A percentile compares a stretch with the other conserved stretches of the same genome.
Evolutionary conservation across 2,329 filamentous ascomycete genomes (phyloP).

Genomic region (Colletotrichum siamense): DNA sequence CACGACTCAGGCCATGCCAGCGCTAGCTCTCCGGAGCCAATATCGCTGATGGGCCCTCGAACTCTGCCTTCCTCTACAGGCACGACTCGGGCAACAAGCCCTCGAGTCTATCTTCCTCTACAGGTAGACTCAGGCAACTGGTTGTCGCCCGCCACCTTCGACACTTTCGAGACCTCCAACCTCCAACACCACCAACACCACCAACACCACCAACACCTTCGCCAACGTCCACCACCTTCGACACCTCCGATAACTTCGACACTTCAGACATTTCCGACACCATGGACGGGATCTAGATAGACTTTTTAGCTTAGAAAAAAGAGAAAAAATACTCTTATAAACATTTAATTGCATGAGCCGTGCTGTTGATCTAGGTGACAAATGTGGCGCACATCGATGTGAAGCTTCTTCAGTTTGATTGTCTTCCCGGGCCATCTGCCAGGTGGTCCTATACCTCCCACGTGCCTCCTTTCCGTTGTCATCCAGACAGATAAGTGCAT

Average conservation of each 20-base stretch:
- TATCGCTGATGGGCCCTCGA: neutral
- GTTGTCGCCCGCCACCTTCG: neutral
- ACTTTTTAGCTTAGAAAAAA: neutral
- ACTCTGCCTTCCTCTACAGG: neutral
- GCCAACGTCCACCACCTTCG: neutral
- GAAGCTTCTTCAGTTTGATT: neutral
- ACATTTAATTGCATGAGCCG: neutral
- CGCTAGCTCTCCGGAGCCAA: neutral
- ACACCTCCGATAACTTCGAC: neutral
- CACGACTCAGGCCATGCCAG: neutral
- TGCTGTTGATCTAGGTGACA: neutral
- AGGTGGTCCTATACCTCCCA: too few relatives aligned
- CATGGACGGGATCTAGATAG: neutral
- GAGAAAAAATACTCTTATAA: neutral
- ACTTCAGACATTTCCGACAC: neutral
- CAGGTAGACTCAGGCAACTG: neutral
- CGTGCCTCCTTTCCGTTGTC: too few relatives aligned
- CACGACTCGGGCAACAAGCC: neutral
- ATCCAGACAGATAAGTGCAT: too few relatives aligned
- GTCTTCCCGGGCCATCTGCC: too few relatives aligned
- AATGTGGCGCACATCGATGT: fast-evolving
- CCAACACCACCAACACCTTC: too few relatives aligned
- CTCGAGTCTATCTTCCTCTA: neutral
- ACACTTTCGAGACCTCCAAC: neutral
- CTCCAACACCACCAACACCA: too few relatives aligned